A percentile compares a stretch with the other conserved stretches of the same genome.
These are phyloP conservation scores for Cladobotryum mycophilum DNA, from an alignment of 2,329 filamentous ascomycete genomes.

Conservation along the genomic window DNA sequence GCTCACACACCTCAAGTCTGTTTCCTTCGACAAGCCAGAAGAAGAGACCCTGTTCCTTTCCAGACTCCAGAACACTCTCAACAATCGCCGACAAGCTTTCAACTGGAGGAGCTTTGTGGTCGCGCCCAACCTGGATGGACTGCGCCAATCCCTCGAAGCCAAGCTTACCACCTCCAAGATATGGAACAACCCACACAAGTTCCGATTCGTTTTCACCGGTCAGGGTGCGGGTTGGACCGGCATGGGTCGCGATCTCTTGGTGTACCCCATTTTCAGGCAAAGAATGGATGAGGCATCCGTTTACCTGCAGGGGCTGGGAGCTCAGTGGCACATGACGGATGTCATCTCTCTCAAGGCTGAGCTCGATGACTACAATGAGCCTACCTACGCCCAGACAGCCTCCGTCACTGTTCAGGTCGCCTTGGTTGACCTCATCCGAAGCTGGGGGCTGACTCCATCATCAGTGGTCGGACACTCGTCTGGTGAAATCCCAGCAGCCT, in stretches of 20 bases:
- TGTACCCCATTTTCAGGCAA: background rate
- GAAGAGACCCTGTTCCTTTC: too few relatives aligned
- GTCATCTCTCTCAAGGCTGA: too few relatives aligned
- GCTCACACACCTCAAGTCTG: too few relatives aligned
- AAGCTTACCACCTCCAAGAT: background rate
- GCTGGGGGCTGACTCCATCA: conserved; percentile 25
- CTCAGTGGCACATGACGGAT: background rate
- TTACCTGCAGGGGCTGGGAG: background rate
- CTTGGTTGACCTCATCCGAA: conserved; percentile 22
- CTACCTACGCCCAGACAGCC: conserved; percentile 17
- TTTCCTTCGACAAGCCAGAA: too few relatives aligned
- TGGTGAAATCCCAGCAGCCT: conserved; percentile 45
- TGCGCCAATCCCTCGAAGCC: background rate
- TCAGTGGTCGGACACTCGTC: conserved; percentile 42
- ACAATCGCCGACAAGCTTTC: too few relatives aligned
- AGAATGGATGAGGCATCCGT: background rate
- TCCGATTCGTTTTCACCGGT: conserved; percentile 1
- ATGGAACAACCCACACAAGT: too few relatives aligned
- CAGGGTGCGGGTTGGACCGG: conserved; percentile 2
- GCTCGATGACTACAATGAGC: too few relatives aligned
- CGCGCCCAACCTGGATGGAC: too few relatives aligned
- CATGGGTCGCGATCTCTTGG: background rate
- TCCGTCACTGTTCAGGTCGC: conserved; percentile 24
- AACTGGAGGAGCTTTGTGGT: too few relatives aligned
- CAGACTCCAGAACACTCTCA: too few relatives aligned